Base-by-base conservation (phyloP, 2,329 filamentous ascomycete species). In the Pestalotiopsis sp. region DNA sequence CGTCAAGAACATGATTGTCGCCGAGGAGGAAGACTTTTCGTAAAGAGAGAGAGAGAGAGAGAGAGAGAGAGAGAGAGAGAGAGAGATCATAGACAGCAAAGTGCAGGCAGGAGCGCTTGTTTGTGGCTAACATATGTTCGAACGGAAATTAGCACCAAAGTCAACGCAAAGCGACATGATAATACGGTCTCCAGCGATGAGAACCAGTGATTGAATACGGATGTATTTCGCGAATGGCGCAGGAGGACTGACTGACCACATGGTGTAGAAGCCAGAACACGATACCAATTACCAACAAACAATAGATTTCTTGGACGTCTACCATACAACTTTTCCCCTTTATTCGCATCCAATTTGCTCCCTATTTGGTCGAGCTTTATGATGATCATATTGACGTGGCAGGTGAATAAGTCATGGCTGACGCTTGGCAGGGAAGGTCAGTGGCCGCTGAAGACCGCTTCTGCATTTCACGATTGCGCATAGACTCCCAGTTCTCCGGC, bases 1-100 rank as follows among this genome's bases (percentile, higher is more conserved):
- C 74, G 87, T 98, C 76, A 98, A 98, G 90, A 91, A 91, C 75
- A 86, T 86, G 66, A 97, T 97, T 75, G 92, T 95, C 82, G 84
- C 73, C 66, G 74, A 72, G 17, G 77, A 75, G 39, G 77, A 79
- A 66, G 77, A 79, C 69, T 79, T 78, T 69, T 77, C 77, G 57
- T 79, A 72, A 66, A 27, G 38, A 27, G 38, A 72, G 45, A 9
- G 49, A 23, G 45, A 9, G 49, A 23, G 14, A 52, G 14, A 52
- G n/a, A 27, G 38, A 27, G 38, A 72, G 45, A 9, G 49, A 27
- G 38, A 27, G 38, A 72, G 45, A 9, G 49, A 23, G 45, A 9
- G 49, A 23, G 14, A 52, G 14, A 52, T 31, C 6, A 25, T 25
- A 60, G 56, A 41, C 9, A 25, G 56, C 14, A 23, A 27, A 59